Conservation (phyloP, 345 rosid genomes). For the Conringia planisiliqua region DNA sequence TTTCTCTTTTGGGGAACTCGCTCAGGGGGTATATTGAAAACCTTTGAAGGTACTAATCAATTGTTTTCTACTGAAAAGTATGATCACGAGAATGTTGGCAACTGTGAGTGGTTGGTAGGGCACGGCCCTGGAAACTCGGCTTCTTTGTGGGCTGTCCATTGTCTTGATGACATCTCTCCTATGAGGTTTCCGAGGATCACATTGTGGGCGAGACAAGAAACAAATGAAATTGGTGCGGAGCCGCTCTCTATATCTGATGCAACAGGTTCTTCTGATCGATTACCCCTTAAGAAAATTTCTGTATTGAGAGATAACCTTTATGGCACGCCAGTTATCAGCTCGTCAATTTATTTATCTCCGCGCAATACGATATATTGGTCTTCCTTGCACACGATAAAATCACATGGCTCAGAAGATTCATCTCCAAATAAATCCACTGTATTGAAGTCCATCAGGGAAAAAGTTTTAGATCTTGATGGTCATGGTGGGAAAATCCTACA, state of each 20-base stretch:
- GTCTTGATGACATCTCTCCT: slow-evolving; percentile 81
- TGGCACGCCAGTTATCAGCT: slow-evolving; percentile 63
- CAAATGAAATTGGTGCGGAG: slow-evolving; percentile 36
- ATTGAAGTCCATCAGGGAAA: slow-evolving; percentile 35
- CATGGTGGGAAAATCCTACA: slow-evolving; percentile 67
- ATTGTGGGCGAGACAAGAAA: slow-evolving; percentile 59
- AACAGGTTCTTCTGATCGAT: slow-evolving; percentile 32
- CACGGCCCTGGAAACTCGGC: slow-evolving; percentile 64
- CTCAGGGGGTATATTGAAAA: slow-evolving; percentile 46
- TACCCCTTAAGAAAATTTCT: slow-evolving; percentile 53
- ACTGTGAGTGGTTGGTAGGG: slow-evolving; percentile 88
- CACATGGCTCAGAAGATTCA: slow-evolving; percentile 33
- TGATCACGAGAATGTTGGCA: slow-evolving; percentile 46
- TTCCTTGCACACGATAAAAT: slow-evolving; percentile 38
- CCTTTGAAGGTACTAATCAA: slow-evolving; percentile 42
- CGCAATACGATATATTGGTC: slow-evolving; percentile 57
- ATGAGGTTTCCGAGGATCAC: slow-evolving; percentile 68
- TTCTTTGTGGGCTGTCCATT: slow-evolving; percentile 83
- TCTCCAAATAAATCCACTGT: slow-evolving; percentile 35
- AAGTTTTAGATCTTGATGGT: slow-evolving; percentile 50
- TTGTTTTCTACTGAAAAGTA: slow-evolving; percentile 34
- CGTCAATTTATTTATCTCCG: slow-evolving; percentile 50
- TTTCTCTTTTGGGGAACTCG: slow-evolving; percentile 67
- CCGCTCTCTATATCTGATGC: slow-evolving; percentile 34
- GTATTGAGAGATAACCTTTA: slow-evolving; percentile 47